Base-by-base conservation (phyloP, 129 eudicot species). In the Escallonia herrerae region DNA sequence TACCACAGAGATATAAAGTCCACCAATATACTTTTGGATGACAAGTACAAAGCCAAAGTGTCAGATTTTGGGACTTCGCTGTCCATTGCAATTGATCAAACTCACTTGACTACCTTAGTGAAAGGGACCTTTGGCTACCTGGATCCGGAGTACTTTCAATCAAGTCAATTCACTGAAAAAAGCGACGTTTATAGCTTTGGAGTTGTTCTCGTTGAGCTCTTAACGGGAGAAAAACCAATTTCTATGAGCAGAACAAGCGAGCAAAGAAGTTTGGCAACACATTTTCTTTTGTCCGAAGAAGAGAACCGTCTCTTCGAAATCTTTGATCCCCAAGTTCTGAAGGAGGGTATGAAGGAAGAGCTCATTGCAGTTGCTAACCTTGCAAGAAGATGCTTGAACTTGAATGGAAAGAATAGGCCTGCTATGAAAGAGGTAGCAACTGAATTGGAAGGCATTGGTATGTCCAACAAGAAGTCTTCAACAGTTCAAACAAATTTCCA, bases 1-100 rank as follows among this genome's bases (percentile, higher is more conserved):
- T 44, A 10, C 12, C 76, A 71, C 9, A 71, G 76, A 8, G 76
- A 71, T 33, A 43, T 71, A 42, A 62, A 71, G 46, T 37, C 67
- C 43, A 62, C 52, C 13, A 61, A 61, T 22, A 61, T 61, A 61
- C 51, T 61, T 10, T 39, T 61, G 42, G 65, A 61, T 61, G 37
- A 42, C 8, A 43, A 61, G 7, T 42, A 43, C 8, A 61, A 8
- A 33, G 51, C 49, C 3, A 61, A 61, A 61, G 65, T 61, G 5
- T 12, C 65, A 4, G 65, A 61, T 7, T 61, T 61, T 42, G 65
- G 65, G 9, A 39, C 22, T 40, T 61, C 65, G 13, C 41, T 4
- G n/a, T n/a, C 3, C n/a, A 5, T 40, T 42, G 3, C 48, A 5
- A 11, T 2, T 5, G 42, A 61, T 40, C 41, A 61, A 10, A n/a